These are phyloP conservation scores for Auxenochlorella protothecoides DNA, from an alignment of 139 green algal species.

Conservation along the genomic window DNA sequence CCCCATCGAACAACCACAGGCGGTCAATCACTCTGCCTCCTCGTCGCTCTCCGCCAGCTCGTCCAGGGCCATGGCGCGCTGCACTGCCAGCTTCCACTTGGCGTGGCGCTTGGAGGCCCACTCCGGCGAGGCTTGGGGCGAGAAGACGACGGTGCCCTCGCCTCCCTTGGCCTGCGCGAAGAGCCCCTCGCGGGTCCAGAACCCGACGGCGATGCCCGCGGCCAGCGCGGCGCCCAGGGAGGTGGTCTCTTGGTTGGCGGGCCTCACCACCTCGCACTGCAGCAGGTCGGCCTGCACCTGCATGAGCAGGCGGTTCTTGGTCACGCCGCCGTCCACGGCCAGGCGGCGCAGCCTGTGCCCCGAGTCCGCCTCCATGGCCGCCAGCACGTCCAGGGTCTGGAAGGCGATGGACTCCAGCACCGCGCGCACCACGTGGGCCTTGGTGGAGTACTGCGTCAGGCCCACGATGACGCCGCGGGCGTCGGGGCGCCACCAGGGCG, in stretches of 20 bases:
- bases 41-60: slow-evolving; percentile 27
- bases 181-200: slow-evolving; percentile 59
- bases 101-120: slow-evolving; percentile 29
- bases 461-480: slow-evolving; percentile 77
- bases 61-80: slow-evolving; percentile 48
- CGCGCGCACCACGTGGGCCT: slow-evolving; percentile 67
- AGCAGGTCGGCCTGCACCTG: slow-evolving; percentile 80
- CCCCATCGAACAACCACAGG: background rate
- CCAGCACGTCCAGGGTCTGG: slow-evolving; percentile 83
- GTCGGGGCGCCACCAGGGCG: slow-evolving; percentile 80
- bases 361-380: slow-evolving; percentile 65
- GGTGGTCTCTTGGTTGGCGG: slow-evolving; percentile 84
- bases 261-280: slow-evolving; percentile 67
- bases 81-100: slow-evolving; percentile 62
- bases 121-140: slow-evolving; percentile 18
- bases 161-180: slow-evolving; percentile 20
- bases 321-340: slow-evolving; percentile 85
- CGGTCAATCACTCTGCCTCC: background rate
- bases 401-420: slow-evolving; percentile 92
- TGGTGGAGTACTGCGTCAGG: slow-evolving; percentile 55
- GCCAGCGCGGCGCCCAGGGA: slow-evolving; percentile 81
- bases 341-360: slow-evolving; percentile 32
- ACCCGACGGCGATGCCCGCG: slow-evolving; percentile 71
- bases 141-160: slow-evolving; percentile 13
- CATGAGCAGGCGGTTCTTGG: slow-evolving; percentile 82